phyloP scores from a whole-genome alignment of 805 yeast species.

The Barnettozyma sp. region DNA sequence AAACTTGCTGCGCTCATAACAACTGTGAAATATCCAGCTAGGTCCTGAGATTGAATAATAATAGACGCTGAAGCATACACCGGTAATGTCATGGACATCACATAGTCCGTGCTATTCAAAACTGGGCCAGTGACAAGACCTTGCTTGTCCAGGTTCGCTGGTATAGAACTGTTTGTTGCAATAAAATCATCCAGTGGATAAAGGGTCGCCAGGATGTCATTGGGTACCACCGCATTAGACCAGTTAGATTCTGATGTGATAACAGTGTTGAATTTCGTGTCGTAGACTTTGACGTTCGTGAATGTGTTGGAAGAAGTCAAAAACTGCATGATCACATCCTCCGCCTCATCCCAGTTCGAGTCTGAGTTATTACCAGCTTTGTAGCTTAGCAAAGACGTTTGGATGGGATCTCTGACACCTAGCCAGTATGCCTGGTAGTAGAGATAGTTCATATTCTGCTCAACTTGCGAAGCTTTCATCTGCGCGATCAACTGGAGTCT shows the following conservation, averaged over 20 bases:
- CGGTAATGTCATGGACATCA: constrained; percentile 74
- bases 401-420: constrained; percentile 53
- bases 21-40: constrained; percentile 68
- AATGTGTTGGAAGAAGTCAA: constrained; percentile 57
- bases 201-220: constrained; percentile 30
- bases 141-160: constrained; percentile 32
- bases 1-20: constrained; percentile 41
- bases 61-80: constrained; percentile 69
- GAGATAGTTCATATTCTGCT: constrained; percentile 54
- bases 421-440: constrained; percentile 67
- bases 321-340: constrained; percentile 49
- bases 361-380: constrained; percentile 66
- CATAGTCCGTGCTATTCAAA: constrained; percentile 36
- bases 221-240: constrained; percentile 30
- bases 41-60: constrained; percentile 36
- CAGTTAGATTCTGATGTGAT: constrained; percentile 36
- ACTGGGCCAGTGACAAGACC: constrained; percentile 68
- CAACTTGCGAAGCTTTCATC: constrained; percentile 71
- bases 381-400: constrained; percentile 51
- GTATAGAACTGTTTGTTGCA: constrained; percentile 36
- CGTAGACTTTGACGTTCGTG: constrained; percentile 61
- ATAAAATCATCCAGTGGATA: constrained; percentile 38
- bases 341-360: constrained; percentile 40
- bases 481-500: constrained; percentile 73
- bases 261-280: constrained; percentile 45